A percentile compares a stretch with the other conserved stretches of the same genome.
phyloP scores from a whole-genome alignment of 495 filamentous ascomycete genomes.

The Aspergillus cristatus region DNA sequence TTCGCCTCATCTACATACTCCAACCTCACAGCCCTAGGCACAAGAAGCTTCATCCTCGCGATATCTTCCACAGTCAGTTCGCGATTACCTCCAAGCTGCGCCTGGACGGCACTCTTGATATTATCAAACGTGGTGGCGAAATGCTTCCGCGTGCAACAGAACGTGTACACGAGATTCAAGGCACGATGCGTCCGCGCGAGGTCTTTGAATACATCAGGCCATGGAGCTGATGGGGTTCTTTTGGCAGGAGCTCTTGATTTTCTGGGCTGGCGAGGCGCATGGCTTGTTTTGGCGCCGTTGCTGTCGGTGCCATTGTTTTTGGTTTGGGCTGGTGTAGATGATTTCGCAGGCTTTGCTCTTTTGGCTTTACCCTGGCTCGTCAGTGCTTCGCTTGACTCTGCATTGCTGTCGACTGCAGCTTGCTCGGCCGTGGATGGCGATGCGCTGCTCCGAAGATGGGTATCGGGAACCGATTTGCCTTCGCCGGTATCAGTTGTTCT shows the following conservation, averaged over 20 bases:
- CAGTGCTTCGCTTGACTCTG: too few species aligned
- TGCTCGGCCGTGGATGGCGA: background rate
- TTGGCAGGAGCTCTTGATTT: slow-evolving; percentile 8
- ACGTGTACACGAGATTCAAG: slow-evolving; percentile 87
- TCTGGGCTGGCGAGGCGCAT: background rate
- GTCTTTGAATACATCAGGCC: slow-evolving; percentile 65
- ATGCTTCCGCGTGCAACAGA: slow-evolving; percentile 87
- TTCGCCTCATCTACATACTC: slow-evolving; percentile 76
- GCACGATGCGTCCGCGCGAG: slow-evolving; percentile 74
- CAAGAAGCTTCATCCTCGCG: slow-evolving; percentile 66
- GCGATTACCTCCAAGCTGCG: slow-evolving; percentile 54
- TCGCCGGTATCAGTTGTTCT: slow-evolving; percentile 3
- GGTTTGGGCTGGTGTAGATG: too few species aligned
- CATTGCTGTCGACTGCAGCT: background rate
- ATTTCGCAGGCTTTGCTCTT: slow-evolving; percentile 1
- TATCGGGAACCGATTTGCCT: background rate
- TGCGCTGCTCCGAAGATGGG: background rate
- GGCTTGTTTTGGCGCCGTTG: background rate
- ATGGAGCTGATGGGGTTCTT: slow-evolving; percentile 39
- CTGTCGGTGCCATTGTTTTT: background rate
- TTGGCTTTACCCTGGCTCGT: background rate
- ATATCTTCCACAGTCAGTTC: slow-evolving; percentile 67
- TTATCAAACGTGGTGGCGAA: slow-evolving; percentile 85
- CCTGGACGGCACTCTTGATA: slow-evolving; percentile 75
- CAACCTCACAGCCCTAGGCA: slow-evolving; percentile 71